Evolutionary conservation across 1,139 yeast genomes (phyloP).

Genomic region (Meyerozyma athensensis): DNA sequence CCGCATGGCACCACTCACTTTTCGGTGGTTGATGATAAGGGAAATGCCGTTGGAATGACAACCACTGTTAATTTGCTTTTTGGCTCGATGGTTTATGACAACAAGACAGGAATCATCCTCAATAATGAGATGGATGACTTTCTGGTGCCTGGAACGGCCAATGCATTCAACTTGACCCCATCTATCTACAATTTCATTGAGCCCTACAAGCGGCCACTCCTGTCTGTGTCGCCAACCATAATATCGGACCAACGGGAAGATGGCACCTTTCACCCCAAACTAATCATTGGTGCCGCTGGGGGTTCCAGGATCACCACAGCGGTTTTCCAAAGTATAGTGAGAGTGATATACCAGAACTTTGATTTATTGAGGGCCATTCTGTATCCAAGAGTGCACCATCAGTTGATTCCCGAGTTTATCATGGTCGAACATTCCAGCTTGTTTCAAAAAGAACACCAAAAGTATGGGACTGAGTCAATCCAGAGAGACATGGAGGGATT

Average conservation of each 20-base stretch:
- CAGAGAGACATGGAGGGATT: conserved; percentile 13
- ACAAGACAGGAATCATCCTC: conserved; percentile 72
- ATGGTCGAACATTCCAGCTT: conserved; percentile 51
- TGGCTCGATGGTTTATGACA: conserved; percentile 81
- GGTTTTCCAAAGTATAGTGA: conserved; percentile 70
- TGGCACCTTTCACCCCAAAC: conserved; percentile 44
- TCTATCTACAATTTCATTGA: conserved; percentile 72
- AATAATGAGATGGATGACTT: conserved; percentile 97
- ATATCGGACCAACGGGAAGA: conserved; percentile 39
- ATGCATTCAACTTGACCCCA: conserved; percentile 78
- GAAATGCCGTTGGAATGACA: conserved; percentile 79
- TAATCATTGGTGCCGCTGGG: conserved; percentile 90
- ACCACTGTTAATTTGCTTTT: conserved; percentile 85
- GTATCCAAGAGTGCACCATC: conserved; percentile 84
- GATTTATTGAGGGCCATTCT: conserved; percentile 66
- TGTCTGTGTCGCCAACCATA: conserved; percentile 78
- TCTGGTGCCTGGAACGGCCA: conserved; percentile 63
- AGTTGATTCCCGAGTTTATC: conserved; percentile 68
- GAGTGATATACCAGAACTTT: conserved; percentile 54
- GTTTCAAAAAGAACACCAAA: conserved; percentile 23
- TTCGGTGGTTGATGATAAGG: conserved; percentile 64
- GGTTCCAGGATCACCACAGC: conserved; percentile 89
- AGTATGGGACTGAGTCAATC: conserved; percentile 6
- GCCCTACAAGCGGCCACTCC: conserved; percentile 78
- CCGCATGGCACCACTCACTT: conserved; percentile 90